Percentiles rank a stretch among this genome's conserved stretches.
Evolutionary conservation across 768 basidiomycete species (phyloP).

Genomic region (Hydnomerulius pinastri): DNA sequence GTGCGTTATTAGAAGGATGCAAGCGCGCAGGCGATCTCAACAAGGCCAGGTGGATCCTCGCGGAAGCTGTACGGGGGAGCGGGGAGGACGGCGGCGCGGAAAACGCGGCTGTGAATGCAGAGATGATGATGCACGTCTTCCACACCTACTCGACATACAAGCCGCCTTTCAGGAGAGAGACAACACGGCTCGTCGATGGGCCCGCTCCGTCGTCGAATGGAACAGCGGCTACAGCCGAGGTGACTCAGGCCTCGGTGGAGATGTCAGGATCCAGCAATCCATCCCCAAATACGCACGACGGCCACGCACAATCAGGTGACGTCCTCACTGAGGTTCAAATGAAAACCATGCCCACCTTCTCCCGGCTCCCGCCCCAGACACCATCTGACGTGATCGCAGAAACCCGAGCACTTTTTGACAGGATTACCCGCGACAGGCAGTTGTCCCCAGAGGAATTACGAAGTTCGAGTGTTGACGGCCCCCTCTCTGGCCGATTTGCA

Average conservation of each 20-base stretch:
- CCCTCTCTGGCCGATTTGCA: conserved; percentile 47
- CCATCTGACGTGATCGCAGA: conserved; percentile 72
- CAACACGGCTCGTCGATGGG: conserved; percentile 44
- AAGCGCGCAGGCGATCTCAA: conserved; percentile 84
- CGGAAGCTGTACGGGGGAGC: conserved; percentile 56
- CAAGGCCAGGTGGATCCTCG: conserved; percentile 86
- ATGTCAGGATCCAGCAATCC: not conserved
- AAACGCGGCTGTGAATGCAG: conserved; percentile 53
- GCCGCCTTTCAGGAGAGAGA: conserved; percentile 62
- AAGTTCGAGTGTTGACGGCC: not conserved
- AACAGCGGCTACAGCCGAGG: conserved; percentile 8
- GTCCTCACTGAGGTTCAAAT: conserved; percentile 3
- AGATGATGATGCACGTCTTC: conserved; percentile 81
- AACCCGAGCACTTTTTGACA: conserved; percentile 61
- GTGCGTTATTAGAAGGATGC: conserved; percentile 85
- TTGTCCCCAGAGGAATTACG: not conserved
- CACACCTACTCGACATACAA: conserved; percentile 84
- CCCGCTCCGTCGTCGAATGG: not conserved
- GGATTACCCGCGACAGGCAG: conserved; percentile 50
- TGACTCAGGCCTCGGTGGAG: not conserved
- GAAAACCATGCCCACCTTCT: conserved; percentile 23
- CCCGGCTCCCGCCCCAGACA: conserved; percentile 72
- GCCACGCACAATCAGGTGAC: conserved; percentile 1
- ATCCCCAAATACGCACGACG: conserved; percentile 3
- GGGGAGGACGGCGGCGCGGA: conserved; percentile 20